Percentiles rank a stretch among this genome's conserved stretches.
Evolutionary conservation across 148 eudicot species (phyloP).

Genomic region (Nyssa sinensis): DNA sequence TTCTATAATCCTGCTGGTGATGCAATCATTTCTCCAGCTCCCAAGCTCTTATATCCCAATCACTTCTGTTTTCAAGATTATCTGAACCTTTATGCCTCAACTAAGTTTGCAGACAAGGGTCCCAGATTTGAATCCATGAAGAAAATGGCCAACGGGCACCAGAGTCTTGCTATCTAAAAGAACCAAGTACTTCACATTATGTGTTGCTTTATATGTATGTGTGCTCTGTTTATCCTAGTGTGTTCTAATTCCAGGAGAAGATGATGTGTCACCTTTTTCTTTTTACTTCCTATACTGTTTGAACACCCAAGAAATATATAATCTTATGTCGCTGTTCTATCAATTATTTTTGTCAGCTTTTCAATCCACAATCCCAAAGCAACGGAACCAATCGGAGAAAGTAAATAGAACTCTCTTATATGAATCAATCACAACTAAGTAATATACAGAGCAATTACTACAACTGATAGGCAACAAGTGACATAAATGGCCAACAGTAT

Average conservation of each 20-base stretch:
- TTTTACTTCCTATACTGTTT: neutral
- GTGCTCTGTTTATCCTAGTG: neutral
- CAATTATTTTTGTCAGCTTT: neutral
- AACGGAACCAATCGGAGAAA: neutral
- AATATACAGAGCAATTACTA: too few relatives aligned
- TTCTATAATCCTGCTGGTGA: slow-evolving; percentile 82
- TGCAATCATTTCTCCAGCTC: slow-evolving; percentile 60
- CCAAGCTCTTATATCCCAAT: slow-evolving; percentile 52
- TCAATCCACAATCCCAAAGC: neutral
- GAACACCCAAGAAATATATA: neutral
- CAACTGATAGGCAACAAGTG: too few relatives aligned
- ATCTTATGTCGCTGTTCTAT: neutral
- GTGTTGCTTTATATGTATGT: neutral
- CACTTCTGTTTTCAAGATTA: slow-evolving; percentile 56
- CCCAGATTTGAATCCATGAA: slow-evolving; percentile 65
- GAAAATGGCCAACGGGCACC: slow-evolving; percentile 29
- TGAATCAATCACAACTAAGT: neutral
- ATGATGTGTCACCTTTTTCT: slow-evolving; percentile 26
- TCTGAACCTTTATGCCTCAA: slow-evolving; percentile 52
- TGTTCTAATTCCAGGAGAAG: slow-evolving; percentile 17
- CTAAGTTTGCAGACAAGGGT: slow-evolving; percentile 71
- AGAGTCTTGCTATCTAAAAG: slow-evolving; percentile 11
- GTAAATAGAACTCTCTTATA: neutral
- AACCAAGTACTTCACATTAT: neutral
- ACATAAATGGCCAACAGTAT: too few relatives aligned